phyloP scores from a whole-genome alignment of 1,284 basidiomycete species.

The Microbotryum violaceum region DNA sequence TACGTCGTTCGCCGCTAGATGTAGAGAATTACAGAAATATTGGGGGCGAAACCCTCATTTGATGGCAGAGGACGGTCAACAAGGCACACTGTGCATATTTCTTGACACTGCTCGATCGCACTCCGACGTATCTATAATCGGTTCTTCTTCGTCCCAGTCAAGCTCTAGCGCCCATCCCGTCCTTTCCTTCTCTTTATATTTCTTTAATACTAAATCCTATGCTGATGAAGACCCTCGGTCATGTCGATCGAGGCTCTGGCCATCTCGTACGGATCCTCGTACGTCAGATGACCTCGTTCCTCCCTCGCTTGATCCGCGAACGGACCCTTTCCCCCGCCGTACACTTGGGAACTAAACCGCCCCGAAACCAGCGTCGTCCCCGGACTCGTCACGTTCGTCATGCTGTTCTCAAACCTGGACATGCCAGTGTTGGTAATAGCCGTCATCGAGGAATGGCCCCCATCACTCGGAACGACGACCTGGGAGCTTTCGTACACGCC shows the following conservation, averaged over 20 bases:
- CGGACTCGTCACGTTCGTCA: neutral
- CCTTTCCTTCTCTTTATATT: no score
- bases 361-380: no score
- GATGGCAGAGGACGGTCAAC: no score
- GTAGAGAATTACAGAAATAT: no score
- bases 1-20: no score
- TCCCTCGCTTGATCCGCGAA: conserved; percentile 16
- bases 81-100: no score
- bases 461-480: conserved; percentile 3
- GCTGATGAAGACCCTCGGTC: neutral
- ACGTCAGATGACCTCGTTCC: neutral
- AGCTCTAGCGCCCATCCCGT: no score
- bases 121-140: no score
- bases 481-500: neutral
- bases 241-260: conserved; percentile 1
- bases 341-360: no score
- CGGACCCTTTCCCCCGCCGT: conserved; percentile 9
- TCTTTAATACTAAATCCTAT: neutral
- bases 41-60: no score
- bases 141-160: no score
- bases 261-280: conserved; percentile 24
- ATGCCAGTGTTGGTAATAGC: neutral
- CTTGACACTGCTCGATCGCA: no score
- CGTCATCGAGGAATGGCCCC: conserved; percentile 12
- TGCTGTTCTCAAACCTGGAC: neutral